phyloP scores from a whole-genome alignment of 306 rosid species.

The Prosopis cineraria region DNA sequence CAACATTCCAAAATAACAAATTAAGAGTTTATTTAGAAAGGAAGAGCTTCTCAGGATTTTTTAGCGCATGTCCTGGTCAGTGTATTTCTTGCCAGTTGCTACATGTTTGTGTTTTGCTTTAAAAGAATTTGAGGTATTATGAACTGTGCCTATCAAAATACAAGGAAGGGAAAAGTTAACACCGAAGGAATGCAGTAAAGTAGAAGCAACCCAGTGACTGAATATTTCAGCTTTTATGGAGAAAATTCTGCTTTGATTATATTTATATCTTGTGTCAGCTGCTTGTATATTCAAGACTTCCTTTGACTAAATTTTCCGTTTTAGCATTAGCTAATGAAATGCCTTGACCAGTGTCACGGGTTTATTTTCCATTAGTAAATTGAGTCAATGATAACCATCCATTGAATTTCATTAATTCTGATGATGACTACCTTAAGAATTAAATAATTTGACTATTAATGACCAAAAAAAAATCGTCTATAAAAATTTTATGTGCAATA shows the following conservation, averaged over 20 bases:
- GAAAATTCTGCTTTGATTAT: background rate
- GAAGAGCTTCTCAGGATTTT: background rate
- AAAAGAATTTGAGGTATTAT: background rate
- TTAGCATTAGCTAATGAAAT: background rate
- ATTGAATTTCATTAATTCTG: slow-evolving; percentile 17
- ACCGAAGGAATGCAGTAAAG: background rate
- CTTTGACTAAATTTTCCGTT: slow-evolving; percentile 11
- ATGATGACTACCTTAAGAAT: slow-evolving; percentile 19
- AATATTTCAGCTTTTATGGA: background rate
- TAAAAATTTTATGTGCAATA: background rate
- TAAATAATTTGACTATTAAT: background rate
- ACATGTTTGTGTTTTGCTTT: background rate
- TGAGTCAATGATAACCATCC: background rate
- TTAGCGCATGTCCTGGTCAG: background rate
- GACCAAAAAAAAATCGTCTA: too few relatives aligned
- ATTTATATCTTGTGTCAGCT: background rate
- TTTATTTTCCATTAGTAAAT: slow-evolving; percentile 1
- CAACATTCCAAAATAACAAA: background rate
- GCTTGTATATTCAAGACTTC: background rate
- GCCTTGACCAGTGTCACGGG: background rate
- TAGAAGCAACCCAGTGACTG: background rate
- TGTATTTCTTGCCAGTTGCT: background rate
- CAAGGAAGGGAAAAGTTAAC: background rate
- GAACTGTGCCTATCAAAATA: background rate
- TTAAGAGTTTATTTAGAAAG: background rate